These are phyloP conservation scores for Vitis hybrid DNA, from an alignment of 177 flowering plant genomes.

Conservation along the genomic window DNA sequence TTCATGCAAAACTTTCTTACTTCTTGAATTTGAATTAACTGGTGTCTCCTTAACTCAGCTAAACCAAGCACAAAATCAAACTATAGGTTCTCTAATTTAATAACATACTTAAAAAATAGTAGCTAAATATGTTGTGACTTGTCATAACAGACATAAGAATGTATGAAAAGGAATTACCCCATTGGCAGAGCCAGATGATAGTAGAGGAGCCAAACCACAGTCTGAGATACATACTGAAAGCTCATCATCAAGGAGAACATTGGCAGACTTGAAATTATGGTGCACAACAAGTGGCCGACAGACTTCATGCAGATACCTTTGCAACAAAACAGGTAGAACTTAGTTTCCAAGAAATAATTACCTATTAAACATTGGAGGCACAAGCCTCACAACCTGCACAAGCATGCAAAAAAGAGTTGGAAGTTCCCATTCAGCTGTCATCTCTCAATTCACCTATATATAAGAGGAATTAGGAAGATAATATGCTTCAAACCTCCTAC, in stretches of 20 bases:
- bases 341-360: background rate
- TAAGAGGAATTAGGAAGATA: background rate
- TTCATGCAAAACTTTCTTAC: background rate
- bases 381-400: background rate
- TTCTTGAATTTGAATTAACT: background rate
- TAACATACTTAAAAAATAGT: background rate
- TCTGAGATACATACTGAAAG: conserved; percentile 66
- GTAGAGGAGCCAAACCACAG: conserved; percentile 73
- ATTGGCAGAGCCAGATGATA: conserved; percentile 42
- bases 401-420: background rate
- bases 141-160: background rate
- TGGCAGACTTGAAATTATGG: conserved; percentile 75
- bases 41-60: background rate
- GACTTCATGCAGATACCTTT: conserved; percentile 84
- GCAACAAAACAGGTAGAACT: conserved; percentile 11
- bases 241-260: conserved; percentile 79
- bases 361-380: background rate
- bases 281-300: conserved; percentile 83
- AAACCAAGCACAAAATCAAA: background rate
- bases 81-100: background rate
- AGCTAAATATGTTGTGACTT: background rate
- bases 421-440: background rate
- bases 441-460: background rate
- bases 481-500: too few species aligned
- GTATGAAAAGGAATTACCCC: conserved; percentile 43